Base-by-base conservation (phyloP, 176 grass and related monocot genomes). In the Raddia guianensis region DNA sequence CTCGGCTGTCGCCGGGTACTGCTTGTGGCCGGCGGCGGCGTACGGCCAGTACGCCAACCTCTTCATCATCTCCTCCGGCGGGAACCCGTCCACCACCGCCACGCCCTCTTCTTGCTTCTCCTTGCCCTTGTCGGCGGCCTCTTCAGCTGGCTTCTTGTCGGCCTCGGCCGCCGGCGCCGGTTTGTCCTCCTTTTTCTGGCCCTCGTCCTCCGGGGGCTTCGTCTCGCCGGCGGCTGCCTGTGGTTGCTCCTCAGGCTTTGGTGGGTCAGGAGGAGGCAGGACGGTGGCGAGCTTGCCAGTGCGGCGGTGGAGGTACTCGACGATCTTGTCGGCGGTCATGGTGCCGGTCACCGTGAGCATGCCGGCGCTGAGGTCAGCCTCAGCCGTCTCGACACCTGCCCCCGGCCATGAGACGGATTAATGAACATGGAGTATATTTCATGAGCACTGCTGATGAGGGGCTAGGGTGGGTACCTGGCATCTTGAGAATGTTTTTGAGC, bases 231-330 rank as follows among this genome's bases (percentile, higher is more conserved):
- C 83, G 0, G 7, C 55, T 9, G 18, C 18, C 7, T 79, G 65
- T 3, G 18, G 7, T 13, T 79, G 69, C 72, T 82, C 82, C 73
- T 91, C 86, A 65, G 72, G 77, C 77, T 87, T 78, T 0, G 86
- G 70, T 13, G 90, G 75, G 0, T 77, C 63, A 0, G 90, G 89
- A 4, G 80, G 87, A 3, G 87, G 89, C 3, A 97, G 74, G 42
- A 97, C 70, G 1, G 63, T 75, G 12, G 94, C 94, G 0, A 94
- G 56, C 76, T 97, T 97, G 6, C 91, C 89, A 0, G 87, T 90
- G 53, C 89, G 87, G 33, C 87, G 87, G 46, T 90, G 72, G 52
- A 97, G 90, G 79, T 94, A 97, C 76, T 94, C 79, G 5, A 73
- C 67, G 0, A 97, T 55, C 78, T 82, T 88, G 7, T 97, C 82